Conservation (phyloP, 768 basidiomycete genomes). For the Peribolospora kevripleyi region DNA sequence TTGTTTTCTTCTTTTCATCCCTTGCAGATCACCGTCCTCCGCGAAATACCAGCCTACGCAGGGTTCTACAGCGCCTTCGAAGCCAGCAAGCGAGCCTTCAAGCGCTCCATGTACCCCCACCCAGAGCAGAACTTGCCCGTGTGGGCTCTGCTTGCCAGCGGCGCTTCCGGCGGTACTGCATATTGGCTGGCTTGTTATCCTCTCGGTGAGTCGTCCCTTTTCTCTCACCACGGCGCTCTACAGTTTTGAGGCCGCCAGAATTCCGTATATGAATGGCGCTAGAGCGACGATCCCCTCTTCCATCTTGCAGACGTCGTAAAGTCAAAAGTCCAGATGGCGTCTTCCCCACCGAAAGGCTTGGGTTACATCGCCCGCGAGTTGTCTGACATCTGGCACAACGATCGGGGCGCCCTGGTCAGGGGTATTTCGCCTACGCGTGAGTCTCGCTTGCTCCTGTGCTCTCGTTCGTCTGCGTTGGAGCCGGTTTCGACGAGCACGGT, state of each 20-base stretch:
- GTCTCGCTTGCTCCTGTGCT: background rate
- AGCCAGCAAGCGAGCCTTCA: no score
- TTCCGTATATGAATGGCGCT: constrained; percentile 49
- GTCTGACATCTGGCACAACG: constrained; percentile 11
- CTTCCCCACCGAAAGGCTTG: constrained; percentile 10
- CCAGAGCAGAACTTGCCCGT: constrained; percentile 5
- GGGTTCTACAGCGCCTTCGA: no score
- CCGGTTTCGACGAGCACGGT: no score
- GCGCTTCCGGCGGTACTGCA: background rate
- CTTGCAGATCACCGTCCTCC: background rate
- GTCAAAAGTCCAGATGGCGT: constrained; percentile 13
- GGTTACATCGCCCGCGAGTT: constrained; percentile 13
- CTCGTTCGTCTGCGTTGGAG: no score
- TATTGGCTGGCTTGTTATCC: constrained; percentile 94
- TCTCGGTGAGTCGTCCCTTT: constrained; percentile 27
- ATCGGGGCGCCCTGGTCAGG: constrained; percentile 11
- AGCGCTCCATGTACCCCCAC: background rate
- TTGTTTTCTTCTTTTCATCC: background rate
- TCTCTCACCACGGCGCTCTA: background rate
- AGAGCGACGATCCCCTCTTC: constrained; percentile 22
- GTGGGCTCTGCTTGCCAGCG: background rate
- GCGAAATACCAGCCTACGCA: no score
- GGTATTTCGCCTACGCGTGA: constrained; percentile 15
- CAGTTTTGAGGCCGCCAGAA: constrained; percentile 23
- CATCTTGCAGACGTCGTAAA: constrained; percentile 5